phyloP scores from a whole-genome alignment of 2,329 filamentous ascomycete species.

The Clarireedia hainanense region DNA sequence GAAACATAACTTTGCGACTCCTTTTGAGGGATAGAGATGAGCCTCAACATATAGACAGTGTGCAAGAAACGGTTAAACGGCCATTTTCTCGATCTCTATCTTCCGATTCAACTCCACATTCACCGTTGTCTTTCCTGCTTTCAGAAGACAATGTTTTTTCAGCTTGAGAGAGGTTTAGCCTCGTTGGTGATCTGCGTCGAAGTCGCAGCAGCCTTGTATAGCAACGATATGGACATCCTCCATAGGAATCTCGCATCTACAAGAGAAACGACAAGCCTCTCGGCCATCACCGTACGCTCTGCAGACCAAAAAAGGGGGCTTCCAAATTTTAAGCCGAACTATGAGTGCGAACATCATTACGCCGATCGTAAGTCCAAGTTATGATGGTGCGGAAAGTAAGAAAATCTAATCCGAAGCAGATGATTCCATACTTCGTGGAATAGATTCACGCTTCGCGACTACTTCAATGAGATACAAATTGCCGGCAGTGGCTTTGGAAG shows the following conservation, averaged over 20 bases:
- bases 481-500: conserved; percentile 15
- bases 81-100: background rate
- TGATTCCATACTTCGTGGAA: conserved; percentile 7
- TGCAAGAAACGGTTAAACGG: background rate
- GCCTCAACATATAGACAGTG: background rate
- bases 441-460: conserved; percentile 10
- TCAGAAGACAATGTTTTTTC: background rate
- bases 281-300: conserved; percentile 6
- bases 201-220: background rate
- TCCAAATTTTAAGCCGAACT: conserved; percentile 7
- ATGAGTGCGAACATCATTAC: conserved; percentile 14
- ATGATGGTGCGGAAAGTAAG: background rate
- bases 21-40: background rate
- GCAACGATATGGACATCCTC: background rate
- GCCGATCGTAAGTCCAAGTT: conserved; percentile 11
- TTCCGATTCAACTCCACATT: background rate
- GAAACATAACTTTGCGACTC: no score
- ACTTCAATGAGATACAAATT: conserved; percentile 16
- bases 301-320: background rate
- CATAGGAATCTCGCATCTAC: background rate
- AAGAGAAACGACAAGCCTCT: background rate
- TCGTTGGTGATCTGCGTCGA: background rate
- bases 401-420: background rate
- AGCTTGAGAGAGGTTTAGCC: background rate
- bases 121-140: background rate